Conservation (phyloP, 345 rosid genomes). For the Salix exigua region DNA sequence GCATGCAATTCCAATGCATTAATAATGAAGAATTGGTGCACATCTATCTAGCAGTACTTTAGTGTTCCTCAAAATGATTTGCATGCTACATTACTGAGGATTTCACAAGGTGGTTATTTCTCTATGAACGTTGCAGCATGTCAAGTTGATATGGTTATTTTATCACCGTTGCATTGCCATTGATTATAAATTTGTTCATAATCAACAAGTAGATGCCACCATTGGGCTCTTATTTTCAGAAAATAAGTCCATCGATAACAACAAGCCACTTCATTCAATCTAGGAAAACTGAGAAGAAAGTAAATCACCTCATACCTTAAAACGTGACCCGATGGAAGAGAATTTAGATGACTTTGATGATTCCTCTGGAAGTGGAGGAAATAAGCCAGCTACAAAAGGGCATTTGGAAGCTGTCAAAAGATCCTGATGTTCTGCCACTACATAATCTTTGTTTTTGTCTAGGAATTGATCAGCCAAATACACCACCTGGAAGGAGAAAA, state of each 20-base stretch:
- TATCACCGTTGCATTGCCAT: background rate
- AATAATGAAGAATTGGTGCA: background rate
- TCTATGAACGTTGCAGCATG: background rate
- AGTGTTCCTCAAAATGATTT: background rate
- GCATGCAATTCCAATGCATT: background rate
- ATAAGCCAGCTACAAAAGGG: constrained; percentile 68
- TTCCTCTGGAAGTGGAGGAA: constrained; percentile 88
- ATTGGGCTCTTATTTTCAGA: background rate
- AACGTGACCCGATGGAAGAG: constrained; percentile 96
- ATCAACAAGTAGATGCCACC: background rate
- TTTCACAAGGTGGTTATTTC: background rate
- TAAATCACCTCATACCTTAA: constrained; percentile 58
- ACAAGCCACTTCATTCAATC: background rate
- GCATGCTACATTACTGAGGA: background rate
- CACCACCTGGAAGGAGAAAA: constrained; percentile 47
- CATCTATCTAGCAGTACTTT: background rate
- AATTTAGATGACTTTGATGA: constrained; percentile 92
- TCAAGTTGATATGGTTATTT: background rate
- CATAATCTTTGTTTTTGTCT: constrained; percentile 98
- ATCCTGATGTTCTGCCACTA: constrained; percentile 99
- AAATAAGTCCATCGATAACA: background rate
- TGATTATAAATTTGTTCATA: background rate
- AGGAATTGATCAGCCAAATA: constrained; percentile 94
- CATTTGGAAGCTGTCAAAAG: constrained; percentile 75
- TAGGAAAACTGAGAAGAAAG: constrained; percentile 7